A percentile compares a stretch with the other conserved stretches of the same genome.
These are phyloP conservation scores for Globisporangium radiosum DNA, from an alignment of 352 stramenopile species.

Conservation along the genomic window DNA sequence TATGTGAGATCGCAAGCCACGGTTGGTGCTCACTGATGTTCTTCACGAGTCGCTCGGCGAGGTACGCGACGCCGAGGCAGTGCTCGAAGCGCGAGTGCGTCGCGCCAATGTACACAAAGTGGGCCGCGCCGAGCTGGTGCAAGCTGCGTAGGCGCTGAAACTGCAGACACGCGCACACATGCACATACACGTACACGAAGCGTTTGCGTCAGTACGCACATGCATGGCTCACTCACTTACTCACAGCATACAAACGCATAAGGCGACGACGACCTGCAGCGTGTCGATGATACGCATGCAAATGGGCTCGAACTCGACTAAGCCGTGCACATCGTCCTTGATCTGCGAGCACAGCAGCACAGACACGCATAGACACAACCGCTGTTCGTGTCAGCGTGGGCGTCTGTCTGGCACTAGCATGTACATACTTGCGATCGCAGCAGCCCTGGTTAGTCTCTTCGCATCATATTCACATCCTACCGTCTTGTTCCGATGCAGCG, in stretches of 20 bases:
- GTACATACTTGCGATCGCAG: not conserved
- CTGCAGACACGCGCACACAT: constrained; percentile 19
- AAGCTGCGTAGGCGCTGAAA: constrained; percentile 93
- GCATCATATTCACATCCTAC: no score
- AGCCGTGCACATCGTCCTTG: constrained; percentile 73
- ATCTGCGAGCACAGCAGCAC: constrained; percentile 29
- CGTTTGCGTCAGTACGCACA: not conserved
- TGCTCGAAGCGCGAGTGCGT: constrained; percentile 81
- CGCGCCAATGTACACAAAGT: constrained; percentile 86
- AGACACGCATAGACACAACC: no score
- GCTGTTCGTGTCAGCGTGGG: not conserved
- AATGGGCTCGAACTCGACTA: constrained; percentile 72
- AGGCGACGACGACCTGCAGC: constrained; percentile 31
- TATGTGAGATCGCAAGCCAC: constrained; percentile 79
- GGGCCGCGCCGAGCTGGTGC: constrained; percentile 90
- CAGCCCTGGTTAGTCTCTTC: no score
- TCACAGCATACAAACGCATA: not conserved
- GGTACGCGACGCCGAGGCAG: constrained; percentile 92
- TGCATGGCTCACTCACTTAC: not conserved
- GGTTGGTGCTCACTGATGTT: constrained; percentile 80
- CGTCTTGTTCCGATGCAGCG: no score
- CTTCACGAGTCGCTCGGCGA: constrained; percentile 86
- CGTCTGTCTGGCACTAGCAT: not conserved
- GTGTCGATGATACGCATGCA: constrained; percentile 83
- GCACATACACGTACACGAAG: not conserved